Evolutionary conservation across 1,284 basidiomycete species (phyloP).

Genomic region (Fomitiporia mediterranea): DNA sequence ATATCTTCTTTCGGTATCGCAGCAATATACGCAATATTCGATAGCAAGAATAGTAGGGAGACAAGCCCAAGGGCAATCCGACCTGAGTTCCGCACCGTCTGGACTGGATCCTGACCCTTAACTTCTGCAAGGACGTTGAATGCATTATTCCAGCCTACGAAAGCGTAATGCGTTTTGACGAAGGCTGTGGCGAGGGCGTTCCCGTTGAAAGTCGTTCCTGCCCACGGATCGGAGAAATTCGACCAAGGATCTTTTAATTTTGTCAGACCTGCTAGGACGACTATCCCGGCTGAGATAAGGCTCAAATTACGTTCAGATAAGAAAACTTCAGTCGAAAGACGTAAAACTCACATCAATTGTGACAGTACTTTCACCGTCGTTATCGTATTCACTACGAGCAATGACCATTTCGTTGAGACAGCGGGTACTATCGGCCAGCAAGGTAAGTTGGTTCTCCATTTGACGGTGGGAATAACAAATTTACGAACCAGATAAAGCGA

Average conservation of each 20-base stretch:
- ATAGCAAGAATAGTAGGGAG: slow-evolving; percentile 42
- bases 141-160: slow-evolving; percentile 41
- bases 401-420: slow-evolving; percentile 30
- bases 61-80: slow-evolving; percentile 39
- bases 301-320: slow-evolving; percentile 23
- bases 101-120: slow-evolving; percentile 32
- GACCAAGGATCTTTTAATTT: slow-evolving; percentile 40
- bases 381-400: slow-evolving; percentile 28
- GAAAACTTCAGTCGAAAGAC: background rate
- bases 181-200: slow-evolving; percentile 43
- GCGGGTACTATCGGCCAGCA: slow-evolving; percentile 23
- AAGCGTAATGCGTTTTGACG: slow-evolving; percentile 44
- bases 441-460: too few relatives aligned
- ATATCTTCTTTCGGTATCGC: slow-evolving; percentile 43
- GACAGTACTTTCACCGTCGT: slow-evolving; percentile 29
- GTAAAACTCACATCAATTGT: slow-evolving; percentile 25
- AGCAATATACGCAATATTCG: slow-evolving; percentile 40
- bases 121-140: slow-evolving; percentile 46
- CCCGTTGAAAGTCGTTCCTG: slow-evolving; percentile 36
- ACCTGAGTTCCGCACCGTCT: slow-evolving; percentile 41
- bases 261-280: slow-evolving; percentile 44
- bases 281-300: slow-evolving; percentile 41
- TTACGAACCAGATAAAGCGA: slow-evolving; percentile 25
- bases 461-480: too few relatives aligned
- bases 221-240: slow-evolving; percentile 48